These are phyloP conservation scores for Erysimum cheiri DNA, from an alignment of 441 rosid species.

Conservation along the genomic window DNA sequence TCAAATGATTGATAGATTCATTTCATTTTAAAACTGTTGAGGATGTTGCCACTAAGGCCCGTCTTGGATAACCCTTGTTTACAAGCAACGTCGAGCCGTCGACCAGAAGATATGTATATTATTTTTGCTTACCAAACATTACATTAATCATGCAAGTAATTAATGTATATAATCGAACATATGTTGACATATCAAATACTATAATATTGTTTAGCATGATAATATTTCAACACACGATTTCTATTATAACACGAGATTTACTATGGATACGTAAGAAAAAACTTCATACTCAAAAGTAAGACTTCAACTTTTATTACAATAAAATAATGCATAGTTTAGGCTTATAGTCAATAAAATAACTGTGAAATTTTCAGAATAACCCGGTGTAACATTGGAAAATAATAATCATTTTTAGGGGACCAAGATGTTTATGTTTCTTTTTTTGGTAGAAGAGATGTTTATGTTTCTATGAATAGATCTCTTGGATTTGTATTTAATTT, in stretches of 20 bases:
- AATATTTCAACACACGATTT: conserved; percentile 26
- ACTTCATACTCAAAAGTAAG: background rate
- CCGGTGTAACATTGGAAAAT: background rate
- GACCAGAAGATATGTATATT: background rate
- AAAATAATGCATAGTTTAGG: background rate
- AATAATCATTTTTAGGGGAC: background rate
- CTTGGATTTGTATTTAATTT: conserved; percentile 22
- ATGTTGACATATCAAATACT: conserved; percentile 26
- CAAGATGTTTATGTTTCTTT: too few relatives aligned
- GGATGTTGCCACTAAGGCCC: conserved; percentile 46
- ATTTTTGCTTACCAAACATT: conserved; percentile 32
- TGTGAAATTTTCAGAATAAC: background rate
- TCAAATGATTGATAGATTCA: conserved; percentile 29
- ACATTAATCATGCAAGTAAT: conserved; percentile 41
- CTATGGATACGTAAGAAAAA: conserved; percentile 16
- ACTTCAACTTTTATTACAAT: conserved; percentile 18
- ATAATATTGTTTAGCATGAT: conserved; percentile 19
- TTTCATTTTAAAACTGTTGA: conserved; percentile 26
- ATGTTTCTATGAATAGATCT: background rate
- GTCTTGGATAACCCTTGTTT: conserved; percentile 45
- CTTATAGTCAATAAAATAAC: conserved; percentile 4
- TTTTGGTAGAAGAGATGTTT: too few relatives aligned
- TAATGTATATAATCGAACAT: conserved; percentile 36
- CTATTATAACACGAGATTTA: conserved; percentile 25
- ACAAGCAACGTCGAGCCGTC: conserved; percentile 41